phyloP scores from a whole-genome alignment of 495 filamentous ascomycete genomes.

The Apiosordaria backusii region DNA sequence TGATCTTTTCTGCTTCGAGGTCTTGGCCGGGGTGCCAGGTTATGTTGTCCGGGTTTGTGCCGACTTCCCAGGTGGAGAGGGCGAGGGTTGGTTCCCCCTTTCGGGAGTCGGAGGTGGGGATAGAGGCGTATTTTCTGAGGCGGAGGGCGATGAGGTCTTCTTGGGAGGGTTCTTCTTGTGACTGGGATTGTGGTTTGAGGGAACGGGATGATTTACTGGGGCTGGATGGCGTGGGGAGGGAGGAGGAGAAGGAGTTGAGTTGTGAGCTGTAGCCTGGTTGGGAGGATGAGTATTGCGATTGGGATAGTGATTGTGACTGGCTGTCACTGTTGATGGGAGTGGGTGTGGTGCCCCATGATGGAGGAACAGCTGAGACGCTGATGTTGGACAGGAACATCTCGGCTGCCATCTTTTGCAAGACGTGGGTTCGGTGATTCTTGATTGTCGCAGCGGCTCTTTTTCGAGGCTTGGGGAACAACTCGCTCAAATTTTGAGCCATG shows the following conservation, averaged over 20 bases:
- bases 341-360: neutral
- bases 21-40: conserved; percentile 20
- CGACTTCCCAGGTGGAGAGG: conserved; percentile 24
- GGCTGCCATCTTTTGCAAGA: conserved; percentile 23
- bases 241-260: conserved; percentile 7
- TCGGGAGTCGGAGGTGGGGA: conserved; percentile 9
- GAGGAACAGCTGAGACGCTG: conserved; percentile 19
- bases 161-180: neutral
- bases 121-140: conserved; percentile 25
- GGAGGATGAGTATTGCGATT: conserved; percentile 2
- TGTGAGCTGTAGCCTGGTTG: conserved; percentile 6
- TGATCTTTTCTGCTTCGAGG: conserved; percentile 12
- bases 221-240: conserved; percentile 3
- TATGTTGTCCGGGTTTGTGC: conserved; percentile 18
- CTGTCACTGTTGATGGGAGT: neutral
- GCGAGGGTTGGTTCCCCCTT: conserved; percentile 15
- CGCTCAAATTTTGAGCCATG: conserved; percentile 9
- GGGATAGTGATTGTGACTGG: conserved; percentile 17
- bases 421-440: conserved; percentile 4
- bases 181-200: neutral
- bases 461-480: conserved; percentile 10
- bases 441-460: neutral
- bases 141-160: conserved; percentile 19
- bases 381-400: conserved; percentile 26
- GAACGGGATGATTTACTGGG: neutral